Evolutionary conservation across 1,139 yeast genomes (phyloP), one percentile per base, ranked within the genome.

Genomic region (Eremothecium sinecaudum): DNA sequence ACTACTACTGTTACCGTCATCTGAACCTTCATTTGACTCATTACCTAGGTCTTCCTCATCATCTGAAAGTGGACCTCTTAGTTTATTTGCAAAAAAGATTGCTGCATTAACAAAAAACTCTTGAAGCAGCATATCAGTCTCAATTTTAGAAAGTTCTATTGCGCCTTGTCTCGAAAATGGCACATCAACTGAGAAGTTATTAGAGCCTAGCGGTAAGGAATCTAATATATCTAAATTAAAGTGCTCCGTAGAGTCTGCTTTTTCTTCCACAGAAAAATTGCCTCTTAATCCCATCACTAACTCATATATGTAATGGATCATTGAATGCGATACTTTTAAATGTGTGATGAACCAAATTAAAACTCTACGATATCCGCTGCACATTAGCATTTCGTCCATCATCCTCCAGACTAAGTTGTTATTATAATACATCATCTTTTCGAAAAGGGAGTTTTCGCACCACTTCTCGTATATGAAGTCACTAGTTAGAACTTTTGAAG

Each of bases 321-420:
- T 48, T 36, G 75, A 66, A 37, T 75, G 68, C 34, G 73, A 73
- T 20, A 75, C 50, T 30, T 69, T 65, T 46, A 64, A 46, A 49
- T 75, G 81, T 1, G 84, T 74, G 11, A 79, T 48, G 41, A 69
- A 73, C 82, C 83, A 76, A 24, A 79, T 73, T n/a, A 77, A 50
- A 0, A 69, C 69, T 24, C 83, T 56, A 41, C 86, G 63, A 44
- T 66, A 69, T 0, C 82, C 82, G 35, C 61, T 58, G 37, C 75
- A 69, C 81, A 78, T 76, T 33, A 79, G 59, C 65, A 79, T 61
- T 53, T 79, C 87, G 55, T 78, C 84, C 56, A 77, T 61, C 32
- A 77, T 55, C 18, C 69, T 61, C 48, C 73, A 66, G 0, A 77
- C 70, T 5, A 75, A 56, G 18, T 65, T 60, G 4, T 66, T 66